phyloP scores from a whole-genome alignment of 805 yeast species.

The Candida loeiensis region DNA sequence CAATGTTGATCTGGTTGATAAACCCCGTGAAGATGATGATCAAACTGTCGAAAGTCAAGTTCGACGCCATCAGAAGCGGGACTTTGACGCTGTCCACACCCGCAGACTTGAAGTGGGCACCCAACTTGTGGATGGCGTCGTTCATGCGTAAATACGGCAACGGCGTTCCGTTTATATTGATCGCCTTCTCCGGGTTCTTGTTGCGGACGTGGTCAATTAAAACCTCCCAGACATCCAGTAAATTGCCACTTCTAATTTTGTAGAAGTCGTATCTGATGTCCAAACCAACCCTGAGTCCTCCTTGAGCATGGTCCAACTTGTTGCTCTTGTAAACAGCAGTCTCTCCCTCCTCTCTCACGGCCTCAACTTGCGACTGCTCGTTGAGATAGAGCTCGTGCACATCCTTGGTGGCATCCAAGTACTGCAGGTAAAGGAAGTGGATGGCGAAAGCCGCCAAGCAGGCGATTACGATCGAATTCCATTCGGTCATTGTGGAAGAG shows the following conservation, averaged over 20 bases:
- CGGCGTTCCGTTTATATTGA: slow-evolving; percentile 21
- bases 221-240: slow-evolving; percentile 70
- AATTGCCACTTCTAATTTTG: slow-evolving; percentile 67
- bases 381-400: slow-evolving; percentile 54
- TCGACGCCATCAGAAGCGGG: slow-evolving; percentile 19
- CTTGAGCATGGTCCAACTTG: slow-evolving; percentile 59
- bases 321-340: slow-evolving; percentile 75
- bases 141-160: slow-evolving; percentile 24
- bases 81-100: slow-evolving; percentile 22
- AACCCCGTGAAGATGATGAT: slow-evolving; percentile 43
- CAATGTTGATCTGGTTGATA: slow-evolving; percentile 28
- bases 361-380: slow-evolving; percentile 63
- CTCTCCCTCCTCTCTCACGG: slow-evolving; percentile 63
- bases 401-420: slow-evolving; percentile 44
- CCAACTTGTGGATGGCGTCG: slow-evolving; percentile 22
- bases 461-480: slow-evolving; percentile 14
- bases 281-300: slow-evolving; percentile 66
- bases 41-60: slow-evolving; percentile 31
- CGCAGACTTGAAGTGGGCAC: slow-evolving; percentile 11
- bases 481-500: slow-evolving; percentile 2
- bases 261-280: slow-evolving; percentile 60
- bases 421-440: slow-evolving; percentile 19
- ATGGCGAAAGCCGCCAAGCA: slow-evolving; percentile 18
- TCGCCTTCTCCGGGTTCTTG: slow-evolving; percentile 16
- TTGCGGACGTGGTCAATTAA: slow-evolving; percentile 21